Percentiles rank a stretch among this genome's conserved stretches.
Conservation (phyloP, 495 filamentous ascomycete species). For the Hypoxylon cercidicola region DNA sequence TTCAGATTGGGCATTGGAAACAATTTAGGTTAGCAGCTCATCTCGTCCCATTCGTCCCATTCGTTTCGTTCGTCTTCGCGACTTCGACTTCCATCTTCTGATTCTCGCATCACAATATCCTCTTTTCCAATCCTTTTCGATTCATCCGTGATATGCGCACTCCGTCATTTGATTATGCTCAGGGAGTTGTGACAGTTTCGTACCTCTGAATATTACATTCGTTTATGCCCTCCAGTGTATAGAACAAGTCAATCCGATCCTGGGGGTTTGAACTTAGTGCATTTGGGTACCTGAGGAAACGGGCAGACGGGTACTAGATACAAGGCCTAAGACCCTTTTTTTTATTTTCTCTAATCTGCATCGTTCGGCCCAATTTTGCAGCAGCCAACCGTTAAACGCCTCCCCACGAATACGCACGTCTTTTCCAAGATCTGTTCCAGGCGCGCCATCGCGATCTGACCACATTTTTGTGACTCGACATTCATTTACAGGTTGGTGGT, state of each 20-base stretch:
- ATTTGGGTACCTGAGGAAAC: too few relatives aligned
- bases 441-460: constrained; percentile 37
- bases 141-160: constrained; percentile 12
- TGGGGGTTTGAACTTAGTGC: too few relatives aligned
- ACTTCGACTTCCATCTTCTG: constrained; percentile 9
- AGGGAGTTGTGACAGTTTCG: constrained; percentile 12
- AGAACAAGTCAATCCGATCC: background rate
- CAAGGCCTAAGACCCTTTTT: constrained; percentile 25
- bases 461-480: constrained; percentile 36
- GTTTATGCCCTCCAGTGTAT: background rate
- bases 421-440: constrained; percentile 39
- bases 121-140: constrained; percentile 11
- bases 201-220: constrained; percentile 21
- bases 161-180: constrained; percentile 9
- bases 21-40: constrained; percentile 34
- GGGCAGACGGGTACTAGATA: background rate
- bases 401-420: constrained; percentile 32
- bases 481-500: constrained; percentile 31
- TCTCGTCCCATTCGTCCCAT: constrained; percentile 6
- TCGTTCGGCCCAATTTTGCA: constrained; percentile 31
- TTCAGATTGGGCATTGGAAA: constrained; percentile 19
- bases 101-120: background rate
- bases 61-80: constrained; percentile 15
- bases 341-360: constrained; percentile 24
- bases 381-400: constrained; percentile 21